phyloP scores from a whole-genome alignment of 768 basidiomycete genomes.

The Cystofilobasidium macerans region DNA sequence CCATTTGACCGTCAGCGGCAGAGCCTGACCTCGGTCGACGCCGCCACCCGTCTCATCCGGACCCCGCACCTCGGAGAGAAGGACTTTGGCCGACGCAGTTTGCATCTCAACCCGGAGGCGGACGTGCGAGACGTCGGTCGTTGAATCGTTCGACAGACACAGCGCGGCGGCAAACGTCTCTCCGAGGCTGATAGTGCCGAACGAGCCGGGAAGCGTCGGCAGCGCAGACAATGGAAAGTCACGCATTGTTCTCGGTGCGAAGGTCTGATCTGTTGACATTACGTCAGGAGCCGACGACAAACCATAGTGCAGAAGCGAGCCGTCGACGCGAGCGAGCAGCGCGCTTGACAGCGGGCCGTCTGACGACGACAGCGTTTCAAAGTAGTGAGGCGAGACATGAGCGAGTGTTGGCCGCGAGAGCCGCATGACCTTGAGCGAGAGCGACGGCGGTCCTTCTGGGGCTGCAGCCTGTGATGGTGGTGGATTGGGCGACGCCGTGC shows the following conservation, averaged over 20 bases:
- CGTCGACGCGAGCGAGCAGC: not conserved
- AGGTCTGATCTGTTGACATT: not conserved
- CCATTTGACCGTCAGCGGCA: conserved; percentile 61
- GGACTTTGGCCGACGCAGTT: conserved; percentile 55
- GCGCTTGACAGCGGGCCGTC: not conserved
- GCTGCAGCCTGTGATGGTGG: not conserved
- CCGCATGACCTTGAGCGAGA: conserved; percentile 25
- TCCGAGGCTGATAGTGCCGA: conserved; percentile 77
- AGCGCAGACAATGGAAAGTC: conserved; percentile 70
- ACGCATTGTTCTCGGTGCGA: conserved; percentile 47
- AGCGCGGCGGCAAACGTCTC: conserved; percentile 77
- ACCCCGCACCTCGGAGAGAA: conserved; percentile 46
- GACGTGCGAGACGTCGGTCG: conserved; percentile 53
- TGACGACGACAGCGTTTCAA: not conserved
- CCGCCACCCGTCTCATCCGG: conserved; percentile 35
- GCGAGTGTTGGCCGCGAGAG: conserved; percentile 18
- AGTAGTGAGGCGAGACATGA: conserved; percentile 2
- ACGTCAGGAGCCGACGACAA: not conserved
- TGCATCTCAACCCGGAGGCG: conserved; percentile 73
- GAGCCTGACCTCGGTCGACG: conserved; percentile 46
- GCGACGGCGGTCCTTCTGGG: not conserved
- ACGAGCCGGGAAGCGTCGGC: conserved; percentile 67
- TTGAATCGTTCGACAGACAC: conserved; percentile 68
- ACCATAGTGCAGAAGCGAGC: not conserved
- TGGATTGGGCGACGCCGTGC: not conserved